Conservation (phyloP, 441 rosid genomes). For the Populus hybrid region DNA sequence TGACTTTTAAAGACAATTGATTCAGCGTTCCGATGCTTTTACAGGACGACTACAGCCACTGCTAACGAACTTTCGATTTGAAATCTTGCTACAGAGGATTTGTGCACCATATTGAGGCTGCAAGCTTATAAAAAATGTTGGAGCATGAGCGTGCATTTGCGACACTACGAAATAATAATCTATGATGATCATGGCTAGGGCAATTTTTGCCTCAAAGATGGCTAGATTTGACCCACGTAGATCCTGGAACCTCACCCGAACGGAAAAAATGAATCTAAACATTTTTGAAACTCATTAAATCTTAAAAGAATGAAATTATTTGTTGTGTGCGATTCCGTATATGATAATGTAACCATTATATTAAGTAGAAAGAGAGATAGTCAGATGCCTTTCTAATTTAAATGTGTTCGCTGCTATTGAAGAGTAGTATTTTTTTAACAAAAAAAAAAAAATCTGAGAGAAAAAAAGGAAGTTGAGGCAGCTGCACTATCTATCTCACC, state of each 20-base stretch:
- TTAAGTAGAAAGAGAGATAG: no score
- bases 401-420: no score
- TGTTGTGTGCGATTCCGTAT: no score
- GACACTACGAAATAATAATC: conserved; percentile 40
- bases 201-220: conserved; percentile 45
- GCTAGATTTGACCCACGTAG: conserved; percentile 61
- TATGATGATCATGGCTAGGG: conserved; percentile 41
- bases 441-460: no score
- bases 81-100: conserved; percentile 40
- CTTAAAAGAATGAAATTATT: fast-evolving
- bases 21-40: no score
- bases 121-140: conserved; percentile 34
- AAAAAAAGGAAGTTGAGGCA: no score
- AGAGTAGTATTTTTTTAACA: no score
- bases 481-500: no score
- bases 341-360: no score
- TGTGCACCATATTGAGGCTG: conserved; percentile 60
- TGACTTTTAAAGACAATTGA: no score
- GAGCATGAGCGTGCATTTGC: conserved; percentile 59
- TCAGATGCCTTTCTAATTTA: no score
- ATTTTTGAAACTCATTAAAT: conserved; percentile 33
- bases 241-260: conserved; percentile 58
- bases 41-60: background rate
- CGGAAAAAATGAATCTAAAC: conserved; percentile 34
- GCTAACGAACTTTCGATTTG: background rate